Base-by-base conservation (phyloP, 345 rosid genomes). In the Hevea brasiliensis region DNA sequence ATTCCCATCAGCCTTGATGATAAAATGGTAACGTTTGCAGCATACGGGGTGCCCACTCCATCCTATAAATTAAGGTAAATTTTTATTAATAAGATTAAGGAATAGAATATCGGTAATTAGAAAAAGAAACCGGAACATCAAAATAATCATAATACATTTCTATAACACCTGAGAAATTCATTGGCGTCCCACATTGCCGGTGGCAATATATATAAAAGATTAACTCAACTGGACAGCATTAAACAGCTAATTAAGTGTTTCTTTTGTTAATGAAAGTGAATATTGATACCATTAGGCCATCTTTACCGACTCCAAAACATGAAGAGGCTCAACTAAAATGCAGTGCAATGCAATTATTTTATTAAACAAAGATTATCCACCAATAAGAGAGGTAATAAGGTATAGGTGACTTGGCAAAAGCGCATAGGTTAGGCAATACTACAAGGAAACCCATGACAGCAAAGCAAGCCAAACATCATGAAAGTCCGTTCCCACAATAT, bases 11-110 rank as follows among this genome's bases (percentile, higher is more conserved):
- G 87, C 89, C 75, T 86, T 87, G 2, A 89, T 81, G 17, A 89
- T 85, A 70, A 89, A 89, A 76, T 89, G 94, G 85, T 89, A 89
- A 8, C 91, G 90, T 35, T 83, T 89, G 20, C 85, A 61, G 69
- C 94, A 85, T 0, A 89, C 92, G 4, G 92, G 91, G 74, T 89
- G 87, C 14, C 86, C 88, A 53, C 93, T 89, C 92, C 94, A 87
- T 15, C 94, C 94, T 89, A 40, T 29, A n/a, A 54, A 67, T 35
- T 18, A 32, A 32, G 26, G 45, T 51, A 10, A 51, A 50, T 51
- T 54, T 18, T 26, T 47, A 50, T 18, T 9, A 51, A 29, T 17
- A 12, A 27, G 0, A 29, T 20, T 35, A 18, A 55, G 23, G 10
- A 42, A 21, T 4, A 32, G 37, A 32, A 32, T 32, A 32, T 32